Evolutionary conservation across 2,329 filamentous ascomycete species (phyloP).

Genomic region (Trichoderma koningii): DNA sequence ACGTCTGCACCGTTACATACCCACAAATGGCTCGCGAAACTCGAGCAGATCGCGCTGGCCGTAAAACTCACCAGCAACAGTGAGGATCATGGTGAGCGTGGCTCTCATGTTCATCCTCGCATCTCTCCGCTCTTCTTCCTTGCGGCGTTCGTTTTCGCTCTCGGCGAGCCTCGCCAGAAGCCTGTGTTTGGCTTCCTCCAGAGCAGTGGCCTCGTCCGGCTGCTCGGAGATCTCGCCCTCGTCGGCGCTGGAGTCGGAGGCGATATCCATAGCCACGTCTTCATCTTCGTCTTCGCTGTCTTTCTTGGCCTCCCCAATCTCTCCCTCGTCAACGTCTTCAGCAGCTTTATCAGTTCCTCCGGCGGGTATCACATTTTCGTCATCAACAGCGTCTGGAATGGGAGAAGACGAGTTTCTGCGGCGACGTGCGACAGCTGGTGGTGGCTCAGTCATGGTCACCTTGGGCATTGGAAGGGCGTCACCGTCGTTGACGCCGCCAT

Average conservation of each 20-base stretch:
- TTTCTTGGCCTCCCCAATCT: constrained; percentile 24
- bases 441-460: neutral
- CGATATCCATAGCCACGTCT: constrained; percentile 49
- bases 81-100: constrained; percentile 91
- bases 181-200: constrained; percentile 52
- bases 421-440: neutral
- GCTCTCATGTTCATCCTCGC: constrained; percentile 58
- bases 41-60: constrained; percentile 84
- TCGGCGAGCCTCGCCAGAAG: constrained; percentile 49
- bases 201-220: constrained; percentile 41
- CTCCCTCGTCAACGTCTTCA: constrained; percentile 30
- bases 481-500: constrained; percentile 22
- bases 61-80: constrained; percentile 83
- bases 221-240: constrained; percentile 41
- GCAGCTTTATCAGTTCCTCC: constrained; percentile 23
- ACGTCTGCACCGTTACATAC: constrained; percentile 39
- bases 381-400: neutral
- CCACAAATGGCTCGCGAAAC: constrained; percentile 64
- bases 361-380: neutral
- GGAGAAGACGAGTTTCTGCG: constrained; percentile 1
- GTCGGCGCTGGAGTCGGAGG: constrained; percentile 39
- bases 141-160: constrained; percentile 36
- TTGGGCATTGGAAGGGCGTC: neutral
- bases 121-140: constrained; percentile 38
- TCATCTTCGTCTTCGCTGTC: constrained; percentile 29